Percentiles rank a stretch among this genome's conserved stretches.
Evolutionary conservation across 2,329 filamentous ascomycete species (phyloP).

Genomic region (Penicillium hesseltinei): DNA sequence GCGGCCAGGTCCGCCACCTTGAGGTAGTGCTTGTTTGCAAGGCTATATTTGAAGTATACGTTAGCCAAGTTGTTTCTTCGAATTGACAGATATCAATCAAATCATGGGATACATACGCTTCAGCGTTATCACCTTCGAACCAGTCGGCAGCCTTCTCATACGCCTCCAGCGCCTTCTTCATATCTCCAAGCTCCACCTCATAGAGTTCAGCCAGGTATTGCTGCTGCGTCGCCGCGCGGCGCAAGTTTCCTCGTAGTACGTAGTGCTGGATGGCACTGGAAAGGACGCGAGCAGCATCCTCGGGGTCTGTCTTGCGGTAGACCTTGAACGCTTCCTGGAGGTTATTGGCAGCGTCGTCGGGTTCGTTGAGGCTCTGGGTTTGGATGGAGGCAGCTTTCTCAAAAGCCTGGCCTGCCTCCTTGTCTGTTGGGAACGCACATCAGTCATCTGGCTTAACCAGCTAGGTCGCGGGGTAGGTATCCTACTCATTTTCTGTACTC

Average conservation of each 20-base stretch:
- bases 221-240: slow-evolving; percentile 85
- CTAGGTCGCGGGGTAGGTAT: slow-evolving; percentile 26
- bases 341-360: slow-evolving; percentile 86
- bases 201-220: slow-evolving; percentile 84
- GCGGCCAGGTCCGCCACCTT: slow-evolving; percentile 88
- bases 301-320: slow-evolving; percentile 80
- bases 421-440: slow-evolving; percentile 53
- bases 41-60: slow-evolving; percentile 45
- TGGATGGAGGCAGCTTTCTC: slow-evolving; percentile 84
- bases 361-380: slow-evolving; percentile 77
- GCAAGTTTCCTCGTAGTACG: slow-evolving; percentile 84
- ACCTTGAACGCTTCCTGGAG: slow-evolving; percentile 91
- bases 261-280: slow-evolving; percentile 81
- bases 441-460: neutral
- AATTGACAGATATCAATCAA: neutral
- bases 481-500: slow-evolving; percentile 78
- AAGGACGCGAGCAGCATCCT: slow-evolving; percentile 78
- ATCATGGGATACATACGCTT: slow-evolving; percentile 56
- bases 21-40: slow-evolving; percentile 90
- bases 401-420: slow-evolving; percentile 82
- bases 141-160: slow-evolving; percentile 85
- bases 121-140: slow-evolving; percentile 84
- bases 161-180: slow-evolving; percentile 72
- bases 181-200: slow-evolving; percentile 76
- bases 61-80: neutral